phyloP scores from a whole-genome alignment of 2,329 filamentous ascomycete species.

The Aureobasidium vineae region DNA sequence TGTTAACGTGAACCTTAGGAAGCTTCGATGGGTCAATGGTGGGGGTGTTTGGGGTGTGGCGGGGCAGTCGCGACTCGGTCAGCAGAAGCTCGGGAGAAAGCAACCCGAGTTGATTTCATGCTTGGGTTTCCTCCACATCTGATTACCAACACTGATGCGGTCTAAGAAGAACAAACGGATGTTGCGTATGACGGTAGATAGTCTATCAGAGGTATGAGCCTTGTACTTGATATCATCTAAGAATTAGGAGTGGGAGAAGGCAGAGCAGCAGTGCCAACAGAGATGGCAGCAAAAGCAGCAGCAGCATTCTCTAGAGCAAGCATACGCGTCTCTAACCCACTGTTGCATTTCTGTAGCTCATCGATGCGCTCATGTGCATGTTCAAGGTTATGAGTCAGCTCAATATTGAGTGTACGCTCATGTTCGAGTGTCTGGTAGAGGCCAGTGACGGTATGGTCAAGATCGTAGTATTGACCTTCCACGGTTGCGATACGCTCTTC shows the following conservation, averaged over 20 bases:
- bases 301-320: not conserved
- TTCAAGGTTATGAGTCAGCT: not conserved
- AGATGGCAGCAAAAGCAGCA: not conserved
- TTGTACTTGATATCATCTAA: not conserved
- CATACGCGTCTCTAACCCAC: not conserved
- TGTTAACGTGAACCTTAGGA: not conserved
- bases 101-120: not conserved
- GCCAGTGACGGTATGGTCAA: not conserved
- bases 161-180: not conserved
- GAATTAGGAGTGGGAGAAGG: not conserved
- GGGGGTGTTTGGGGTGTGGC: not conserved
- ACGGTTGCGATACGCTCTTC: not conserved
- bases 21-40: not conserved
- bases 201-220: not conserved
- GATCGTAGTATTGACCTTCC: not conserved
- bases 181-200: not conserved
- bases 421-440: not conserved
- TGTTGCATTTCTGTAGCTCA: not conserved
- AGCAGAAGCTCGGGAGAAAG: not conserved
- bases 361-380: not conserved
- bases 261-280: not conserved
- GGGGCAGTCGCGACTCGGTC: conserved; percentile 1
- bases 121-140: not conserved
- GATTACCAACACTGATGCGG: not conserved
- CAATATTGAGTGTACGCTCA: not conserved